Conservation (phyloP, 768 basidiomycete species). For the Piloderma croceum region DNA sequence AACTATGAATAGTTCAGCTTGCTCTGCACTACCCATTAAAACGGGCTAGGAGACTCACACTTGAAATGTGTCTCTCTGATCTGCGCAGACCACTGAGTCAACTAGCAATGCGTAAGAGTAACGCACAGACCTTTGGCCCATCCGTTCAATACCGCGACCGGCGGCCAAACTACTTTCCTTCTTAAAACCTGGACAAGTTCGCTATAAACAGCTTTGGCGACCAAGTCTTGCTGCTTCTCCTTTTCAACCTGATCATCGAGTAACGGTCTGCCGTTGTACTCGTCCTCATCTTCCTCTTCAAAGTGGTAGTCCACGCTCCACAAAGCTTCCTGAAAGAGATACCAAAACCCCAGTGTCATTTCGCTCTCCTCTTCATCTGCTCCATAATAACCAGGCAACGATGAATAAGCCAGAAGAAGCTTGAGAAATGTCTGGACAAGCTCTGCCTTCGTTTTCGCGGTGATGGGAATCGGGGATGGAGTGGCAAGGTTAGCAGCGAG, state of each 20-base stretch:
- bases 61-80: conserved; percentile 74
- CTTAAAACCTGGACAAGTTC: conserved; percentile 70
- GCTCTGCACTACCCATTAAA: neutral
- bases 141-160: conserved; percentile 34
- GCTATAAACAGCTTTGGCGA: conserved; percentile 72
- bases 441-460: conserved; percentile 29
- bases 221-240: conserved; percentile 37
- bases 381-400: conserved; percentile 68
- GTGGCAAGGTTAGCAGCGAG: conserved; percentile 65
- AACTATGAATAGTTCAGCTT: conserved; percentile 37
- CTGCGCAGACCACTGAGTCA: conserved; percentile 28
- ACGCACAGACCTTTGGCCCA: conserved; percentile 82
- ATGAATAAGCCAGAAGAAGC: conserved; percentile 68
- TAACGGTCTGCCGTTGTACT: no score
- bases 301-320: conserved; percentile 57
- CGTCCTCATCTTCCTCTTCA: conserved; percentile 25
- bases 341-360: conserved; percentile 85
- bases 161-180: conserved; percentile 73
- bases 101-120: conserved; percentile 13
- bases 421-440: conserved; percentile 68
- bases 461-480: conserved; percentile 16
- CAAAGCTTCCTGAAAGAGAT: conserved; percentile 80
- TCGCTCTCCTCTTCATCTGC: conserved; percentile 87
- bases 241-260: no score
- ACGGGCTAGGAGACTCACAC: conserved; percentile 42